These are phyloP conservation scores for Chlorella sp. DNA, from an alignment of 139 green algal genomes.

Conservation along the genomic window DNA sequence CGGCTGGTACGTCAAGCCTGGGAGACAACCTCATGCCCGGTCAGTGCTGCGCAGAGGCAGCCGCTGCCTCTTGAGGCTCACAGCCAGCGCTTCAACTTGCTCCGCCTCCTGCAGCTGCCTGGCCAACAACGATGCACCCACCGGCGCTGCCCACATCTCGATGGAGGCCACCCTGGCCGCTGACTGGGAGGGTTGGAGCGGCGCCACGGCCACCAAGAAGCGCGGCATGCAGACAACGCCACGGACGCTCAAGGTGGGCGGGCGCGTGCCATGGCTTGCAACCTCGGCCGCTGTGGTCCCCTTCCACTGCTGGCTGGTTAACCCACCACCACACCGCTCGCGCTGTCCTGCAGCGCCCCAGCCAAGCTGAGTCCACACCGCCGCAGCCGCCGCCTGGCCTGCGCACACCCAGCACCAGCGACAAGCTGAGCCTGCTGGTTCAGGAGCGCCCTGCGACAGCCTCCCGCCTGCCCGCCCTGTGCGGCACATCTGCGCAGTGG, in stretches of 20 bases:
- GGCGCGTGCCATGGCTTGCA: background rate
- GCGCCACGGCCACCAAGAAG: too few species aligned
- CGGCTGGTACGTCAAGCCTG: too few species aligned
- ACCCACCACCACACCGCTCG: too few species aligned
- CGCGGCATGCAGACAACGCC: background rate
- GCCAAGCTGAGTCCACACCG: too few species aligned
- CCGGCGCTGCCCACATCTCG: conserved; percentile 59
- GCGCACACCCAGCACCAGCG: background rate
- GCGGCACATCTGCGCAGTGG: background rate
- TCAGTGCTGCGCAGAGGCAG: too few species aligned
- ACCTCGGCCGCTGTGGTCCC: background rate
- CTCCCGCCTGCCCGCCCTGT: background rate
- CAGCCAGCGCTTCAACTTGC: background rate
- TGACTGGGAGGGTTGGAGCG: conserved; percentile 29
- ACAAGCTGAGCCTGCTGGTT: too few species aligned
- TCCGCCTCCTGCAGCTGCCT: conserved; percentile 40
- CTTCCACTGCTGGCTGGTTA: too few species aligned
- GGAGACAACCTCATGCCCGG: too few species aligned
- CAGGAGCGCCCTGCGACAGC: too few species aligned
- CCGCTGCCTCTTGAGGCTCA: background rate
- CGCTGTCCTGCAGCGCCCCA: too few species aligned
- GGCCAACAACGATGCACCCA: conserved; percentile 78
- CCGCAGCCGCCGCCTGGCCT: background rate
- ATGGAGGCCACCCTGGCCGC: conserved; percentile 16
- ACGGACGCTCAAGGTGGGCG: background rate